Evolutionary conservation across 1,284 basidiomycete genomes (phyloP), one percentile per base, ranked within the genome.

Genomic region (Caloboletus firmus): DNA sequence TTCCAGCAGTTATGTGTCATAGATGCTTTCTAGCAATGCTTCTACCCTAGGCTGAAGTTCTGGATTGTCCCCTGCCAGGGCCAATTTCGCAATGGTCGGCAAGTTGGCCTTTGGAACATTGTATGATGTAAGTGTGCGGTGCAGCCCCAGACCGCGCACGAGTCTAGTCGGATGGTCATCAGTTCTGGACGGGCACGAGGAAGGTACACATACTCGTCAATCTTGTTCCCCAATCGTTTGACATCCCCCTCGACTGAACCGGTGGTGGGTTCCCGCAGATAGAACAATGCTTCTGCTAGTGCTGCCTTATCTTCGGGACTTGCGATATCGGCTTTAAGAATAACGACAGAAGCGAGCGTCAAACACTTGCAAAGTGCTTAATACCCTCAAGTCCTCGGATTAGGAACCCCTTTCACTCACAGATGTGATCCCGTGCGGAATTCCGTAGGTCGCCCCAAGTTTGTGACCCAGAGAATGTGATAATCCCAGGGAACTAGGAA

Each of bases 361-460:
- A 93, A 73, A 69, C 91, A 93, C 87, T 87, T 51, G 59, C 8
- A 32, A 40, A 52, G 11, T 47, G 12, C 8, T 55, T 4, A 45
- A n/a, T 13, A 35, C 35, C 12, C n/a, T 42, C 45, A 52, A 54
- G 34, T 59, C 54, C 54, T 54, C 44, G 50, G 57, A 59, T 24
- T 40, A 55, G 37, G 44, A 52, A 51, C 17, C 4, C 17, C 11
- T 24, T 31, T 10, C 31, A 66, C 80, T 67, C 58, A 86, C 87
- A 22, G 88, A 90, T 7, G 91, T 92, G 60, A 91, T 88, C 4
- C 91, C 91, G 67, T 93, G 91, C 11, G 85, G 83, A 55, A 93
- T 92, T 48, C 76, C 72, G 66, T 92, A 93, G 24, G 78, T 78
- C 5, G 89, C 88, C 3, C 91, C 91, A 12, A 93, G 77, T 61